Evolutionary conservation across 2,329 filamentous ascomycete genomes (phyloP).

Genomic region (Aspergillus sp.): DNA sequence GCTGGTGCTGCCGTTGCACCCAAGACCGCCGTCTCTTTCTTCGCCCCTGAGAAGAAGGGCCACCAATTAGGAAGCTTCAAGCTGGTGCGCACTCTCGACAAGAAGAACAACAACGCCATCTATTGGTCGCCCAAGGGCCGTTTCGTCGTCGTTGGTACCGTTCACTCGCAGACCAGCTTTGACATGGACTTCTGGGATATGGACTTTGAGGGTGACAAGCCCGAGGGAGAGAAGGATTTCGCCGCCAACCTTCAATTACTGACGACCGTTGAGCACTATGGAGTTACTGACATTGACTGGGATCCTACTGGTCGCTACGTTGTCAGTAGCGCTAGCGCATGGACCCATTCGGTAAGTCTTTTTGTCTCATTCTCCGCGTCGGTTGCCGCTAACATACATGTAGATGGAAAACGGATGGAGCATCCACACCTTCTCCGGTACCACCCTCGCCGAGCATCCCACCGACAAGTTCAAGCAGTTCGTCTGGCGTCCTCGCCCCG

Average conservation of each 20-base stretch:
- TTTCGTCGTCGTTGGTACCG: slow-evolving; percentile 89
- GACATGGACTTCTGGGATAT: slow-evolving; percentile 97
- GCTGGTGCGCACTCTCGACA: slow-evolving; percentile 88
- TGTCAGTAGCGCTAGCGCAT: slow-evolving; percentile 84
- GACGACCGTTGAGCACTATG: slow-evolving; percentile 91
- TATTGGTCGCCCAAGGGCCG: slow-evolving; percentile 97
- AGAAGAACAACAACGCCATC: slow-evolving; percentile 99
- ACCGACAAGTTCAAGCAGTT: slow-evolving; percentile 98
- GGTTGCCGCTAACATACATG: slow-evolving; percentile 14
- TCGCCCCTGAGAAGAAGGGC: slow-evolving; percentile 94
- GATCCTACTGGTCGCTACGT: slow-evolving; percentile 94
- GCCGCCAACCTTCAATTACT: slow-evolving; percentile 92
- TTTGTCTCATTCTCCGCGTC: not conserved
- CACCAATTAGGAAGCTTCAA: slow-evolving; percentile 84
- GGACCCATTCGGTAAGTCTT: slow-evolving; percentile 82
- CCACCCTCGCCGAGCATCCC: slow-evolving; percentile 79
- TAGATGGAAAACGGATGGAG: slow-evolving; percentile 99
- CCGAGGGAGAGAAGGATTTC: slow-evolving; percentile 85
- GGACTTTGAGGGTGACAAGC: slow-evolving; percentile 95
- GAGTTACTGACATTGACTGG: slow-evolving; percentile 96
- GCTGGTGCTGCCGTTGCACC: slow-evolving; percentile 74
- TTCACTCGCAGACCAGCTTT: slow-evolving; percentile 85
- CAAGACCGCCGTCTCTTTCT: slow-evolving; percentile 94
- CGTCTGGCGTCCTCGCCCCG: slow-evolving; percentile 83
- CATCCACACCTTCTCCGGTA: slow-evolving; percentile 92